Percentiles rank a stretch among this genome's conserved stretches.
Evolutionary conservation across 192 early-diverging fungal genomes (phyloP).

Genomic region (Dimargaris xerosporica): DNA sequence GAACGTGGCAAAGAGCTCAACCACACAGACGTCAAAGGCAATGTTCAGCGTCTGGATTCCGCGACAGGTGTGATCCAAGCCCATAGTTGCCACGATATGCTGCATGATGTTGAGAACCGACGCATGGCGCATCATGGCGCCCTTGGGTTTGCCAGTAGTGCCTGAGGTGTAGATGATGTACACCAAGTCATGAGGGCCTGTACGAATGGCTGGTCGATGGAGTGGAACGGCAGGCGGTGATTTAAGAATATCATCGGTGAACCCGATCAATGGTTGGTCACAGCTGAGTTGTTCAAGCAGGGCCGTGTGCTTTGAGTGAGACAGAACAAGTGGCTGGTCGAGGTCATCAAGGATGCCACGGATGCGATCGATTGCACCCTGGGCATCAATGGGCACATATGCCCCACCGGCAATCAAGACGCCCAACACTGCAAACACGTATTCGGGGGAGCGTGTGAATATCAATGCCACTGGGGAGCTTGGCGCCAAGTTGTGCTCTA

Average conservation of each 20-base stretch:
- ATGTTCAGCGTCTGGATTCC: background rate
- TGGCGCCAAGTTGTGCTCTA: background rate
- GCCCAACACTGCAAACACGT: background rate
- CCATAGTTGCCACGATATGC: background rate
- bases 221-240: background rate
- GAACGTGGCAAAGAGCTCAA: background rate
- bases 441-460: background rate
- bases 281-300: background rate
- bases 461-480: background rate
- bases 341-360: background rate
- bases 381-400: background rate
- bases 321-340: background rate
- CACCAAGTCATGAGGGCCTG: background rate
- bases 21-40: background rate
- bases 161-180: constrained; percentile 3
- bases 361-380: background rate
- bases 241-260: background rate
- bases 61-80: background rate
- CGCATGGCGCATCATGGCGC: background rate
- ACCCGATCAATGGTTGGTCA: background rate
- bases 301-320: background rate
- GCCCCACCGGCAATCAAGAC: background rate
- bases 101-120: background rate
- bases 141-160: background rate
- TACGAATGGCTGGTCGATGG: background rate